Conservation (phyloP, 1,284 basidiomycete genomes). For the Heterobasidion annosum region DNA sequence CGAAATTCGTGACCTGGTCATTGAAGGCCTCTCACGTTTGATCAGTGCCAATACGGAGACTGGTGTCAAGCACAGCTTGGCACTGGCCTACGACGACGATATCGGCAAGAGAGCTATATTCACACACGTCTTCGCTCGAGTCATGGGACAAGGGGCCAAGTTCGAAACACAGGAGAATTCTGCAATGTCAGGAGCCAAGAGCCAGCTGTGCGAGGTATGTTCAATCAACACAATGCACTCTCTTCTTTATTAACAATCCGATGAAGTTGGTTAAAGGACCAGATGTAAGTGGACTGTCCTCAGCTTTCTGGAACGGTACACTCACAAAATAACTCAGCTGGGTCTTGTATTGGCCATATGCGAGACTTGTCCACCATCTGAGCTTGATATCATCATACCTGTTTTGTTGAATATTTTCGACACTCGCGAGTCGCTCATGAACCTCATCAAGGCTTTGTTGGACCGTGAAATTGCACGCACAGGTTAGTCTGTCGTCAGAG, state of each 20-base stretch:
- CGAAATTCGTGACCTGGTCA: constrained; percentile 61
- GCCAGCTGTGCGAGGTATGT: constrained; percentile 59
- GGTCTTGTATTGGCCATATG: constrained; percentile 78
- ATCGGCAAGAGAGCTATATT: constrained; percentile 73
- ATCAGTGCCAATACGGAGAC: constrained; percentile 83
- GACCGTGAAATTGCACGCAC: constrained; percentile 77
- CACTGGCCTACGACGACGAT: constrained; percentile 74
- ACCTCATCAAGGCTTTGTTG: constrained; percentile 75
- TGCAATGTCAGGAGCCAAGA: constrained; percentile 41
- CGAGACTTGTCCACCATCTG: constrained; percentile 70
- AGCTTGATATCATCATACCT: constrained; percentile 79
- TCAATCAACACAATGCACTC: too few species aligned
- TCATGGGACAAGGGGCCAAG: constrained; percentile 73
- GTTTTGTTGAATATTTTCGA: constrained; percentile 86
- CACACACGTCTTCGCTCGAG: constrained; percentile 81
- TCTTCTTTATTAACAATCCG: constrained; percentile 5
- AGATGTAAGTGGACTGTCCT: constrained; percentile 39
- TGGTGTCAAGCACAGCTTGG: constrained; percentile 83
- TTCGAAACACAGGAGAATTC: constrained; percentile 54
- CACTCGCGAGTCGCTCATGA: constrained; percentile 64
- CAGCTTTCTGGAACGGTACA: neutral
- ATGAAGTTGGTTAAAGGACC: constrained; percentile 62
- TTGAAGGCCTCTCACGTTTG: constrained; percentile 74
- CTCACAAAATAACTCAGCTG: constrained; percentile 38
- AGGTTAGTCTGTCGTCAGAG: constrained; percentile 31